A percentile compares a stretch with the other conserved stretches of the same genome.
phyloP scores from a whole-genome alignment of 179 eudicot genomes.

The Heliamphora pulchella region DNA sequence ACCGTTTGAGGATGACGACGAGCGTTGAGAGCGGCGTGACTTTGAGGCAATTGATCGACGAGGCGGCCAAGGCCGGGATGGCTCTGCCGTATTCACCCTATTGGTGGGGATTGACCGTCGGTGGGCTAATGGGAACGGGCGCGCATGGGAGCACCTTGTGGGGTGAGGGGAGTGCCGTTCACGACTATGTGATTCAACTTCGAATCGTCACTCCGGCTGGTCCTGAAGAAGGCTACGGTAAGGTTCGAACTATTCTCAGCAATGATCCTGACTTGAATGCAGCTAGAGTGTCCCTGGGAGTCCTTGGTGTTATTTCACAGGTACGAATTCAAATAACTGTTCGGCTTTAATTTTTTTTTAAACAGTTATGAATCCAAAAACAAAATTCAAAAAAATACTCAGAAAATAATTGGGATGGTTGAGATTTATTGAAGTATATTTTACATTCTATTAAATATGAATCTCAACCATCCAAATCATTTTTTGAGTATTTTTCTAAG shows the following conservation, averaged over 20 bases:
- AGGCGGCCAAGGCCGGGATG: constrained; percentile 46
- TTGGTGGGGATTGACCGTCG: constrained; percentile 74
- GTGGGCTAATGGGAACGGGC: constrained; percentile 68
- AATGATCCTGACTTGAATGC: constrained; percentile 47
- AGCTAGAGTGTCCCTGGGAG: constrained; percentile 72
- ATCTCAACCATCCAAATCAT: no score
- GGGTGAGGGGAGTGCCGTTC: constrained; percentile 70
- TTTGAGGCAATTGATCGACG: constrained; percentile 42
- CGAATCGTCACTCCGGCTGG: constrained; percentile 47
- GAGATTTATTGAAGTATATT: no score
- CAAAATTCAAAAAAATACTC: no score
- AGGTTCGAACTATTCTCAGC: constrained; percentile 25
- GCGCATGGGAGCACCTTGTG: constrained; percentile 78
- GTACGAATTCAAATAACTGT: constrained; percentile 21
- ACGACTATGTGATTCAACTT: constrained; percentile 47
- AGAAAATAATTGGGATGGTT: no score
- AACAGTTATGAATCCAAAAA: no score
- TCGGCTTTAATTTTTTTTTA: no score
- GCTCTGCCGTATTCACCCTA: constrained; percentile 66
- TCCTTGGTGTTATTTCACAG: constrained; percentile 77
- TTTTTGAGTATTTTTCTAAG: no score
- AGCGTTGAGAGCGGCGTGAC: constrained; percentile 59
- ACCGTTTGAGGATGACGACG: constrained; percentile 25
- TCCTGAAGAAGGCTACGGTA: constrained; percentile 37
- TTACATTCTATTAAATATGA: no score